A percentile compares a stretch with the other conserved stretches of the same genome.
These are phyloP conservation scores for Aspergillus fischeri DNA, from an alignment of 2,329 filamentous ascomycete genomes.

Conservation along the genomic window DNA sequence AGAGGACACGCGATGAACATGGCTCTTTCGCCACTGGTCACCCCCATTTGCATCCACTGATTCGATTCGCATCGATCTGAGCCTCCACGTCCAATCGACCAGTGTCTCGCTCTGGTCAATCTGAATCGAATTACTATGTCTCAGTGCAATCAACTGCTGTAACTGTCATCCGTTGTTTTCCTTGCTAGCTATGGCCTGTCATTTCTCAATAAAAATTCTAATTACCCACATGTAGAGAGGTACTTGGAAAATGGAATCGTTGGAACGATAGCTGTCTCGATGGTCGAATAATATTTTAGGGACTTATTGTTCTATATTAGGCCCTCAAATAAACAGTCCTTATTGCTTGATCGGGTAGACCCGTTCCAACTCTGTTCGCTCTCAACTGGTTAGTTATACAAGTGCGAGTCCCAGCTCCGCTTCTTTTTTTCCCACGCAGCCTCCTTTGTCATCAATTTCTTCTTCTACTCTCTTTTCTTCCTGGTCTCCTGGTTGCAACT, in stretches of 20 bases:
- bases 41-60: neutral
- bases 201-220: neutral
- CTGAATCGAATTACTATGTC: neutral
- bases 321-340: neutral
- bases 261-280: neutral
- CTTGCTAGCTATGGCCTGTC: neutral
- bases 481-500: neutral
- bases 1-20: slow-evolving; percentile 17
- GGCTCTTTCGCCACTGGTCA: slow-evolving; percentile 9
- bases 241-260: neutral
- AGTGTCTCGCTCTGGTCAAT: neutral
- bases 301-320: slow-evolving; percentile 7
- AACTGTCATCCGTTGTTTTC: neutral
- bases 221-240: neutral
- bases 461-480: neutral
- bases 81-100: neutral
- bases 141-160: no score
- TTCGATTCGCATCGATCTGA: slow-evolving; percentile 1
- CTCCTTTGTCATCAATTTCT: slow-evolving; percentile 5
- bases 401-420: slow-evolving; percentile 18
- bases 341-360: slow-evolving; percentile 14
- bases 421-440: slow-evolving; percentile 10
- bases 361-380: slow-evolving; percentile 17
- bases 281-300: neutral
- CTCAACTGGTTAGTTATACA: slow-evolving; percentile 12